Percentiles rank a stretch among this genome's conserved stretches.
Conservation (phyloP, 2,329 filamentous ascomycete species). For the Aspergillus ochraceus region DNA sequence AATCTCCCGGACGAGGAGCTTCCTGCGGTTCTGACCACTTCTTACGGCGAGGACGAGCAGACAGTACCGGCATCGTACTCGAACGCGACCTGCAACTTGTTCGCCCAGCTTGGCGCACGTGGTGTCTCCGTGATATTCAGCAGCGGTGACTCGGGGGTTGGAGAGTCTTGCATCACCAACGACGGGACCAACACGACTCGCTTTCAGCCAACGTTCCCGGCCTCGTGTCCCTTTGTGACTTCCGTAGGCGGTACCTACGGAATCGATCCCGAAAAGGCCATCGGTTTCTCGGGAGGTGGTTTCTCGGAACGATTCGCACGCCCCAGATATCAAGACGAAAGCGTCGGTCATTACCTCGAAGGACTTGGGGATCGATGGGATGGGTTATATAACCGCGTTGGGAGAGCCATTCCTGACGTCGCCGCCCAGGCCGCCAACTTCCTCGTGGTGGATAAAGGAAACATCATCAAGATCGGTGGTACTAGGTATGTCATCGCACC, state of each 20-base stretch:
- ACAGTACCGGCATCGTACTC: constrained; percentile 61
- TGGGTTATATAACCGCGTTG: constrained; percentile 51
- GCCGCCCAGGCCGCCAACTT: constrained; percentile 55
- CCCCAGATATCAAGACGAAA: constrained; percentile 49
- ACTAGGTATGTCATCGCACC: constrained; percentile 41
- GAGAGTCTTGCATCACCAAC: constrained; percentile 55
- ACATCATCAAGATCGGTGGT: constrained; percentile 44
- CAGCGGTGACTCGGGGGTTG: constrained; percentile 64
- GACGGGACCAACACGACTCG: constrained; percentile 54
- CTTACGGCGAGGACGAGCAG: constrained; percentile 69
- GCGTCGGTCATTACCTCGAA: constrained; percentile 47
- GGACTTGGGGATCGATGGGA: constrained; percentile 43
- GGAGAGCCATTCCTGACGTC: constrained; percentile 63
- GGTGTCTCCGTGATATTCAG: constrained; percentile 68
- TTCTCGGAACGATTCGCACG: constrained; percentile 52
- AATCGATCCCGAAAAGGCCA: constrained; percentile 54
- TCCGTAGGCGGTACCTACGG: constrained; percentile 60
- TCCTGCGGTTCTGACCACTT: constrained; percentile 66
- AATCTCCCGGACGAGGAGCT: constrained; percentile 54
- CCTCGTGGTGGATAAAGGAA: constrained; percentile 41
- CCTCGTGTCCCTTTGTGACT: constrained; percentile 63
- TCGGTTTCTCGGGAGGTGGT: constrained; percentile 53
- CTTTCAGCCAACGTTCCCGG: constrained; percentile 58
- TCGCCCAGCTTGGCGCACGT: constrained; percentile 64
- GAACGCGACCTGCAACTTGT: constrained; percentile 60